These are phyloP conservation scores for Crithidia sp. DNA, from an alignment of 208 protist genomes.

Conservation along the genomic window DNA sequence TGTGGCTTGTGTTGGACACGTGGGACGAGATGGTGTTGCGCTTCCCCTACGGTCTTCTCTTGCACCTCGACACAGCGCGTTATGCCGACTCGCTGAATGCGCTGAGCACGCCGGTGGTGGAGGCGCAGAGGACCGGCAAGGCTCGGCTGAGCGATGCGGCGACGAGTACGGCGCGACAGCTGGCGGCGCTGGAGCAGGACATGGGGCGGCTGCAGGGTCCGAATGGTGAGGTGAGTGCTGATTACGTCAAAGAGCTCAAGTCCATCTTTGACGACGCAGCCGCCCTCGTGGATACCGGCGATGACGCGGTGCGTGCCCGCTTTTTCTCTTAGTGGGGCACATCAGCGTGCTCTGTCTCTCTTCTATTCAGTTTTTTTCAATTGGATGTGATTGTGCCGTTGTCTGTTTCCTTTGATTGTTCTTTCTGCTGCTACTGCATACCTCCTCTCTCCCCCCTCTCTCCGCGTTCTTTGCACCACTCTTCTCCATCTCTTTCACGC, in stretches of 20 bases:
- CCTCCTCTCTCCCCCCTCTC: no score
- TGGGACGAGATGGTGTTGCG: constrained; percentile 71
- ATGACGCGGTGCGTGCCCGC: constrained; percentile 31
- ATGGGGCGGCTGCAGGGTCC: constrained; percentile 17
- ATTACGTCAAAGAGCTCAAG: constrained; percentile 25
- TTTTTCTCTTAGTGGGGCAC: background rate
- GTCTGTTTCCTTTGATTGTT: no score
- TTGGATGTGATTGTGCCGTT: no score
- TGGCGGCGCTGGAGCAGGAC: constrained; percentile 30
- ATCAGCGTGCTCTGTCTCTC: background rate
- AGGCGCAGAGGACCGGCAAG: constrained; percentile 25
- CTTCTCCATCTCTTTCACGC: no score
- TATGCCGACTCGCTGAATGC: constrained; percentile 56
- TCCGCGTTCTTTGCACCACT: no score
- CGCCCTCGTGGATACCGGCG: constrained; percentile 24
- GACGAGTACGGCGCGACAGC: constrained; percentile 21
- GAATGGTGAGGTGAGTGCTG: background rate
- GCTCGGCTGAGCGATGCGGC: constrained; percentile 10
- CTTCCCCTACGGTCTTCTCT: constrained; percentile 57
- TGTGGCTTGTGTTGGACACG: constrained; percentile 70
- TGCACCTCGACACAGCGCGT: constrained; percentile 41
- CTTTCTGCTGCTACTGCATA: no score
- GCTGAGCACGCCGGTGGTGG: constrained; percentile 36
- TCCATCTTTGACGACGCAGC: constrained; percentile 28
- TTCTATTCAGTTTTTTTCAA: constrained; percentile 7